These are phyloP conservation scores for Solanum sejunctum DNA, from an alignment of 257 asterid genomes.

Conservation along the genomic window DNA sequence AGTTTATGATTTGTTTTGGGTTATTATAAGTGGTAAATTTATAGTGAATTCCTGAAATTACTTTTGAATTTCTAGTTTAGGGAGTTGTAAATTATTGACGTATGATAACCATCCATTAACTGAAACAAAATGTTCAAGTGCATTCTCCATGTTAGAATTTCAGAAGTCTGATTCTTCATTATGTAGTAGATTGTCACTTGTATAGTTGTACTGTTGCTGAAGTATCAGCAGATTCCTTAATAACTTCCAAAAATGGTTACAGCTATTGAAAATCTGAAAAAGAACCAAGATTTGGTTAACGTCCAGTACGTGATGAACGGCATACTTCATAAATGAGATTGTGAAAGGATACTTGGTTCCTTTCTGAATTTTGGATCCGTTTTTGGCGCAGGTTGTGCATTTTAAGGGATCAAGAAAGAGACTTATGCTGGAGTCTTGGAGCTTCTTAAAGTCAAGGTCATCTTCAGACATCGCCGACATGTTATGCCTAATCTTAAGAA, in stretches of 20 bases:
- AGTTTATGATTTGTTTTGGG: neutral
- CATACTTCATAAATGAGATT: neutral
- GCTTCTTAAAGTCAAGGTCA: slow-evolving; percentile 39
- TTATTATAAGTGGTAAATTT: neutral
- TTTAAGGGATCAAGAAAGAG: slow-evolving; percentile 95
- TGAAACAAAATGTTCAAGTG: neutral
- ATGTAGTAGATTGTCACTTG: neutral
- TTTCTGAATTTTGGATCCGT: neutral
- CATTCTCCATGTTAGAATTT: neutral
- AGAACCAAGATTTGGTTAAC: neutral
- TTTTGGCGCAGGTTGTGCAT: slow-evolving; percentile 57
- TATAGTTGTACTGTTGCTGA: neutral
- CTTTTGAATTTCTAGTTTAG: neutral
- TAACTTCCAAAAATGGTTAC: neutral
- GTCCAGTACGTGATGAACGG: neutral
- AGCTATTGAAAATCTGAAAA: neutral
- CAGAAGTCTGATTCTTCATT: neutral
- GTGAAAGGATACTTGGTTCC: neutral
- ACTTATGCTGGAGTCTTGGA: slow-evolving; percentile 93
- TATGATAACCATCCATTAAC: neutral
- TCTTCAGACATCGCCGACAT: slow-evolving; percentile 43
- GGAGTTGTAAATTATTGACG: neutral
- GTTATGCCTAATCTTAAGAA: slow-evolving; percentile 74
- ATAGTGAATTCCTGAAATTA: neutral
- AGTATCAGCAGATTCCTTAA: neutral